Evolutionary conservation across 2,329 filamentous ascomycete species (phyloP).

Genomic region (Aspergillus sp.): DNA sequence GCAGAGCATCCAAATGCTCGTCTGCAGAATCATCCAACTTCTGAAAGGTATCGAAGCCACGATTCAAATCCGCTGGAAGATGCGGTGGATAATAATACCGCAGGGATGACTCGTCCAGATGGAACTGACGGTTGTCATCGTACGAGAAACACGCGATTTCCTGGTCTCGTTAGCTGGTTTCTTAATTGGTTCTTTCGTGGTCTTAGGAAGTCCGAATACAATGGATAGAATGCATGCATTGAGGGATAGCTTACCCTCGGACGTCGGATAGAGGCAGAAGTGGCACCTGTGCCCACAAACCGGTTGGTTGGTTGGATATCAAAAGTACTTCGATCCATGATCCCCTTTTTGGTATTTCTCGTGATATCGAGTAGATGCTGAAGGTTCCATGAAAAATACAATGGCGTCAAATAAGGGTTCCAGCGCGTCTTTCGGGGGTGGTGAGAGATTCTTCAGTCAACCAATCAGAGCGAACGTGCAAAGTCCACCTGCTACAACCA

Average conservation of each 20-base stretch:
- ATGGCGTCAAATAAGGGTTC: too few relatives aligned
- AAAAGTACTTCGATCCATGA: conserved; percentile 42
- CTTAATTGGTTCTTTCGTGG: background rate
- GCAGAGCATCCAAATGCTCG: conserved; percentile 76
- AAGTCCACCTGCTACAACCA: too few relatives aligned
- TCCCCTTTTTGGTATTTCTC: background rate
- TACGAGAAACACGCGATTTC: conserved; percentile 94
- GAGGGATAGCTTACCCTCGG: conserved; percentile 52
- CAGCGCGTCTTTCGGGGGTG: too few relatives aligned
- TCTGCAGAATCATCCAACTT: conserved; percentile 76
- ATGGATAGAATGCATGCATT: too few relatives aligned
- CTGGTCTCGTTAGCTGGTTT: conserved; percentile 33
- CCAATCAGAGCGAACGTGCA: too few relatives aligned
- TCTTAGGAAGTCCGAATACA: too few relatives aligned
- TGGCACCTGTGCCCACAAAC: conserved; percentile 59
- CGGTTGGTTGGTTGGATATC: conserved; percentile 60
- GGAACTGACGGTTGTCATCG: conserved; percentile 71
- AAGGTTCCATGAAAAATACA: background rate
- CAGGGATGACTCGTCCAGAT: conserved; percentile 67
- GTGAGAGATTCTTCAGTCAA: too few relatives aligned
- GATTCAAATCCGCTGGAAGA: conserved; percentile 64
- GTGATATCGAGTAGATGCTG: too few relatives aligned
- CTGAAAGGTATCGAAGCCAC: conserved; percentile 72
- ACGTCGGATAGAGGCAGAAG: conserved; percentile 65
- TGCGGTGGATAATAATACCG: conserved; percentile 78